These are phyloP conservation scores for Aureobasidium sp. DNA, from an alignment of 2,329 filamentous ascomycete genomes.

Conservation along the genomic window DNA sequence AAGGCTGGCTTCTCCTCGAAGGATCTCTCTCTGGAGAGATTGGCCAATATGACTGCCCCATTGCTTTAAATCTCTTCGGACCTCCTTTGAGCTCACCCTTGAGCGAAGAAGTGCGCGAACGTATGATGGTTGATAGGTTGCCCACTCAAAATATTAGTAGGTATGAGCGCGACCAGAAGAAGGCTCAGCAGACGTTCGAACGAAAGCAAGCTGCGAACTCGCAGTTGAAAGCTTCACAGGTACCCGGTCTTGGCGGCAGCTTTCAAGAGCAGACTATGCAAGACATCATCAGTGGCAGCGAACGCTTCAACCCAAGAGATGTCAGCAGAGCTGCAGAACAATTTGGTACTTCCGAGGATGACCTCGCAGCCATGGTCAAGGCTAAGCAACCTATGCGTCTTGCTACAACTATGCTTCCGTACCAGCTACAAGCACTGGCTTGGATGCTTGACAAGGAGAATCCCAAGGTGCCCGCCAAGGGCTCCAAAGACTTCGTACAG, in stretches of 20 bases:
- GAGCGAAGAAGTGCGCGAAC: slow-evolving; percentile 21
- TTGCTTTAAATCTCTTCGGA: slow-evolving; percentile 64
- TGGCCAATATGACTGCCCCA: slow-evolving; percentile 62
- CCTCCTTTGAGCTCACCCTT: slow-evolving; percentile 48
- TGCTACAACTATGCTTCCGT: slow-evolving; percentile 63
- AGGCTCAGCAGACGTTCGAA: slow-evolving; percentile 25
- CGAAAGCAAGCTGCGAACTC: slow-evolving; percentile 18
- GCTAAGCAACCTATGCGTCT: slow-evolving; percentile 61
- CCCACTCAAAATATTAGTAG: slow-evolving; percentile 43
- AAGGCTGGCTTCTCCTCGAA: slow-evolving; percentile 56
- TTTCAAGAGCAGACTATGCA: slow-evolving; percentile 47
- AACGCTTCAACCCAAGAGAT: slow-evolving; percentile 60
- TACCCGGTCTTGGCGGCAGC: slow-evolving; percentile 21
- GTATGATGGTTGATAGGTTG: slow-evolving; percentile 59
- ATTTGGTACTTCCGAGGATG: slow-evolving; percentile 63
- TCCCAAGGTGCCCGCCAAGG: slow-evolving; percentile 55
- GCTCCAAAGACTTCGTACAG: slow-evolving; percentile 60
- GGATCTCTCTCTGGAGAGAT: slow-evolving; percentile 62
- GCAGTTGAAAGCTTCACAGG: slow-evolving; percentile 17
- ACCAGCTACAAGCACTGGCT: slow-evolving; percentile 71
- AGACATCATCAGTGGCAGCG: slow-evolving; percentile 58
- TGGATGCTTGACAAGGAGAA: slow-evolving; percentile 77
- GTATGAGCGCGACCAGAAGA: slow-evolving; percentile 31
- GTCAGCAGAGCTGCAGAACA: slow-evolving; percentile 60
- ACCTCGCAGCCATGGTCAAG: slow-evolving; percentile 64